phyloP scores from a whole-genome alignment of 345 rosid genomes.

The Cardamine chenopodiifolia region DNA sequence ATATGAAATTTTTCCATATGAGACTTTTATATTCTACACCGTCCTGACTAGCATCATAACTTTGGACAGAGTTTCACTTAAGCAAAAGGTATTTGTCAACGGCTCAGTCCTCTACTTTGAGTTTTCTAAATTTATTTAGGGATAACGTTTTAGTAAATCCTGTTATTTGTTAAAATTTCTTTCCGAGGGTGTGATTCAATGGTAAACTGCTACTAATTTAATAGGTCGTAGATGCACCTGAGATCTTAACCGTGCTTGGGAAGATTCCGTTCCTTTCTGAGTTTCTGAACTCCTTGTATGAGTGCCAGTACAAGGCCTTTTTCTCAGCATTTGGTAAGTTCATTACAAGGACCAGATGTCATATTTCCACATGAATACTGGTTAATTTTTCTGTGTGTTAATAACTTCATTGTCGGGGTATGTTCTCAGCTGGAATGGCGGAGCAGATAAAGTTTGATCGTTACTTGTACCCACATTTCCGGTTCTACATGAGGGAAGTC shows the following conservation, averaged over 20 bases:
- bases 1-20: constrained; percentile 92
- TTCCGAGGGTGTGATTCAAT: neutral
- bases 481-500: constrained; percentile 97
- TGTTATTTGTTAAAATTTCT: neutral
- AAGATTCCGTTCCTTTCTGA: constrained; percentile 86
- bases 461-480: constrained; percentile 89
- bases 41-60: constrained; percentile 94
- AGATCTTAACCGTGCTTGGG: constrained; percentile 95
- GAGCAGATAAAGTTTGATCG: constrained; percentile 91
- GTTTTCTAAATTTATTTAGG: neutral
- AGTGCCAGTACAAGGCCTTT: constrained; percentile 89
- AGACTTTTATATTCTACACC: constrained; percentile 93
- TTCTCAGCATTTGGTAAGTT: constrained; percentile 91
- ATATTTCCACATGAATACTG: neutral
- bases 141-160: neutral
- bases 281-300: constrained; percentile 90
- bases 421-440: constrained; percentile 69
- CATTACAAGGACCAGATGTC: constrained; percentile 6
- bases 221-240: constrained; percentile 99
- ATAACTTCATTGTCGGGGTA: constrained; percentile 21
- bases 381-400: constrained; percentile 5
- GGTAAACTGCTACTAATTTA: constrained; percentile 11
- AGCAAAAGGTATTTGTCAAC: constrained; percentile 74
- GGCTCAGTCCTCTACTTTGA: constrained; percentile 3
- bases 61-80: constrained; percentile 90